Percentiles rank a stretch among this genome's conserved stretches.
Conservation (phyloP, 495 filamentous ascomycete species). For the Tuber aestivum region DNA sequence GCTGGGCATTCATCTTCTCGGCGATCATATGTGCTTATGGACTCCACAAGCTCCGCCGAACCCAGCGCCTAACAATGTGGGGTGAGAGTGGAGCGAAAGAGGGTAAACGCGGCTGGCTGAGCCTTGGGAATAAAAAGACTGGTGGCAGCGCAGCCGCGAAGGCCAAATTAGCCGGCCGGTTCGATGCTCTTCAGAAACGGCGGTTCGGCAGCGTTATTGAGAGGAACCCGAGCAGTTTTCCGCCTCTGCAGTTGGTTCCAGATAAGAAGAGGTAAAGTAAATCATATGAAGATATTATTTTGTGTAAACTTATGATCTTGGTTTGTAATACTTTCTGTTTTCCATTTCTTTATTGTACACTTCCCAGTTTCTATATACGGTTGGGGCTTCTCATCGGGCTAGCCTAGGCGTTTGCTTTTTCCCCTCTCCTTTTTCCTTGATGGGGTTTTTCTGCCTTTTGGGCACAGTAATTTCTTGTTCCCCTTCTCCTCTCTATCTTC, state of each 20-base stretch:
- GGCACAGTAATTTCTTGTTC: neutral
- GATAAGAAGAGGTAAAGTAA: constrained; percentile 15
- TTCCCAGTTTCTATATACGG: neutral
- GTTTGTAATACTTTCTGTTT: neutral
- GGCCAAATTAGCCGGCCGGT: constrained; percentile 11
- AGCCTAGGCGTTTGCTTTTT: neutral
- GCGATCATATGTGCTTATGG: constrained; percentile 73
- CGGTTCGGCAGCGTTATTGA: constrained; percentile 17
- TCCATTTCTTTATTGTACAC: neutral
- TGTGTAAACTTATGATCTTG: neutral
- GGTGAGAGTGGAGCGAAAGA: constrained; percentile 38
- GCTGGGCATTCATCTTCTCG: constrained; percentile 63
- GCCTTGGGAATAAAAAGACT: constrained; percentile 29
- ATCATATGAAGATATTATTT: neutral
- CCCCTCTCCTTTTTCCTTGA: neutral
- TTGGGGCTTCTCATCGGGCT: neutral
- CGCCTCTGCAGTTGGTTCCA: constrained; percentile 21
- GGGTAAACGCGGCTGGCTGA: constrained; percentile 41
- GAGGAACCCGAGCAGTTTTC: constrained; percentile 23
- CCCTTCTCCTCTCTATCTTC: neutral
- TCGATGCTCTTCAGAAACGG: neutral
- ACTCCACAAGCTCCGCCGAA: constrained; percentile 69
- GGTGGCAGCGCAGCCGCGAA: constrained; percentile 14
- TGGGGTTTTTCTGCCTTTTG: neutral
- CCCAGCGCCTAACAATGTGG: constrained; percentile 88